Evolutionary conservation across 129 eudicot genomes (phyloP).

Genomic region (Flaveria trinervia): DNA sequence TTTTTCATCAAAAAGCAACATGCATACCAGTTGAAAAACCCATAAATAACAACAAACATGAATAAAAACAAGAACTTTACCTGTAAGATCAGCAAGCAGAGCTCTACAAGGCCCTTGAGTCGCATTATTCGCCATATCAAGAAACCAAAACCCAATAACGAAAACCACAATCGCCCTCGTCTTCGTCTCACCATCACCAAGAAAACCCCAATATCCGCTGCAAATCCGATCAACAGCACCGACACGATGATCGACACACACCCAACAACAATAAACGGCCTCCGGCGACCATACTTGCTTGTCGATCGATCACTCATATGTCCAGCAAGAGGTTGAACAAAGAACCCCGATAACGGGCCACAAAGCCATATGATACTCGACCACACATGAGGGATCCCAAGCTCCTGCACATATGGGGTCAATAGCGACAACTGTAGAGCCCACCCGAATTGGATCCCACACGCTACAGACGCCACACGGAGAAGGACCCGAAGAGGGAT

Average conservation of each 20-base stretch:
- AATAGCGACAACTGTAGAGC: conserved; percentile 80
- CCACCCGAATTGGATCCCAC: conserved; percentile 99
- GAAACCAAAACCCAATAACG: conserved; percentile 90
- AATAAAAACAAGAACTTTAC: conserved; percentile 32
- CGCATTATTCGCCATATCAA: conserved; percentile 93
- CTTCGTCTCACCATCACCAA: conserved; percentile 63
- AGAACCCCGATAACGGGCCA: conserved; percentile 87
- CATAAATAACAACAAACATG: neutral
- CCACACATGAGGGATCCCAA: conserved; percentile 95
- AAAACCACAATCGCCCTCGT: conserved; percentile 64
- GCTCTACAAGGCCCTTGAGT: conserved; percentile 99
- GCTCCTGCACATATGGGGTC: conserved; percentile 92
- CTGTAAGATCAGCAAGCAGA: conserved; percentile 90
- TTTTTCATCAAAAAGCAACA: neutral
- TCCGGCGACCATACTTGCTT: conserved; percentile 76
- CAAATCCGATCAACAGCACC: conserved; percentile 63
- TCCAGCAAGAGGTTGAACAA: conserved; percentile 93
- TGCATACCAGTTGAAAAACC: too few species aligned
- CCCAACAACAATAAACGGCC: conserved; percentile 82
- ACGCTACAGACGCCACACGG: conserved; percentile 85
- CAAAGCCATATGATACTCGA: conserved; percentile 93
- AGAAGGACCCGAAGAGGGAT: conserved; percentile 54
- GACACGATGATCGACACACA: conserved; percentile 56
- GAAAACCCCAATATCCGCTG: conserved; percentile 86
- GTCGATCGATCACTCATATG: conserved; percentile 81